A percentile compares a stretch with the other conserved stretches of the same genome.
Conservation (phyloP, 1,139 yeast species). For the Casaregolazyma lundiana region DNA sequence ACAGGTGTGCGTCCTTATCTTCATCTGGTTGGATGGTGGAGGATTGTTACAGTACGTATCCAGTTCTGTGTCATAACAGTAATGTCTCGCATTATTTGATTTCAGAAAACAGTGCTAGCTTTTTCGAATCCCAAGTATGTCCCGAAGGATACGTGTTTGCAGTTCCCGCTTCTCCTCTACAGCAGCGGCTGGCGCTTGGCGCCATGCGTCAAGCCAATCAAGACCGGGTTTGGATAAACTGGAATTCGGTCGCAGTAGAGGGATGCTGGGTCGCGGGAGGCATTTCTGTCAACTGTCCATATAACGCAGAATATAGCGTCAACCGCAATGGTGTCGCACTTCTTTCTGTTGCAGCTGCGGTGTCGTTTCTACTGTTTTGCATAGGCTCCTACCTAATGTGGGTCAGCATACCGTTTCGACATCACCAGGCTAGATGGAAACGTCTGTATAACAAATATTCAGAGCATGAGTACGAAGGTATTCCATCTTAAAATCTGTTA, state of each 20-base stretch:
- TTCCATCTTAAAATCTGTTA: constrained; percentile 44
- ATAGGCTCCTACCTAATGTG: constrained; percentile 27
- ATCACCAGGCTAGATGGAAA: constrained; percentile 55
- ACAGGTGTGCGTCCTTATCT: constrained; percentile 56
- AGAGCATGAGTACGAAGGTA: constrained; percentile 56
- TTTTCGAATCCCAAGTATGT: constrained; percentile 52
- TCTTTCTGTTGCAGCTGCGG: constrained; percentile 62
- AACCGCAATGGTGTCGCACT: constrained; percentile 55
- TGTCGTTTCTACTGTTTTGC: constrained; percentile 46
- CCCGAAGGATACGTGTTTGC: constrained; percentile 49
- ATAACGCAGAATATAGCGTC: constrained; percentile 44
- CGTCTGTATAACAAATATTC: constrained; percentile 42
- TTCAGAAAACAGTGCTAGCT: constrained; percentile 36
- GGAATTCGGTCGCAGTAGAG: constrained; percentile 69
- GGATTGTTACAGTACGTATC: constrained; percentile 55
- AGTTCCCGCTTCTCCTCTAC: constrained; percentile 53
- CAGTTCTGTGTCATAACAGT: constrained; percentile 52
- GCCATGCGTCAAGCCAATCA: constrained; percentile 26
- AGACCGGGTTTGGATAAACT: constrained; percentile 64
- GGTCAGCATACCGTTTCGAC: constrained; percentile 46
- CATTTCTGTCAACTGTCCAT: constrained; percentile 73
- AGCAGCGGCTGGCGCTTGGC: constrained; percentile 32
- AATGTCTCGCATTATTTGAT: constrained; percentile 46
- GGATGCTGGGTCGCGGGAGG: constrained; percentile 90
- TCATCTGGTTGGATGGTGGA: constrained; percentile 52